Evolutionary conservation across 1,139 yeast species (phyloP), one percentile per base, ranked within the genome.

Genomic region (Torulaspora globosa): DNA sequence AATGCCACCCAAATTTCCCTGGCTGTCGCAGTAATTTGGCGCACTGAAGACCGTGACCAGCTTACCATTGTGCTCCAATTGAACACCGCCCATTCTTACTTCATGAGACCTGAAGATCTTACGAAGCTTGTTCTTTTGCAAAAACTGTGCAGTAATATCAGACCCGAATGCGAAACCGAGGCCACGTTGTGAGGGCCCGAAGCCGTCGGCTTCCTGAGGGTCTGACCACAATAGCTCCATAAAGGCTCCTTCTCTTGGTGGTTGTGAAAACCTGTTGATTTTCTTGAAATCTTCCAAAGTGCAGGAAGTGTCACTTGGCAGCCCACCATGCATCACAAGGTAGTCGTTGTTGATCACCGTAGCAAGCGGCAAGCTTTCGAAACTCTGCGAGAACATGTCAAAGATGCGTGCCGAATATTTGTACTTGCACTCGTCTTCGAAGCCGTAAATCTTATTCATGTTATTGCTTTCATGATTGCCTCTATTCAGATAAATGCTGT

Each of bases 171-270:
- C 96, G 68, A 87, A 79, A 23, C 98, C 97, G 45, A 90, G 82
- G 33, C 99, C 99, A 64, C 99, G 79, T 68, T 89, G 89, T 19
- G 95, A 85, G 3, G 95, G 88, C 1, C 89, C 80, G 41, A 95
- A 76, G 11, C 98, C 98, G 14, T 77, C 70, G 9, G 69, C 73
- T 0, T 74, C 72, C 65, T 89, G 97, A 1, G 99, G 99, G 65
- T 92, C 99, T 0, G 97, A 87, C 99, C 99, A 92, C 50, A 92
- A 73, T 65, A 94, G 75, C 63, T 92, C 98, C 97, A 90, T 92
- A 66, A 94, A 95, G 39, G 88, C 72, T 8, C 98, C 98, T 48
- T 84, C 89, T 56, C 82, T 78, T 37, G 96, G 94, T 15, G 97
- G 97, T 68, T 89, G 97, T 23, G 79, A 74, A 41, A 80, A 78